Base-by-base conservation (phyloP, 495 filamentous ascomycete genomes). In the Neurospora intermedia region DNA sequence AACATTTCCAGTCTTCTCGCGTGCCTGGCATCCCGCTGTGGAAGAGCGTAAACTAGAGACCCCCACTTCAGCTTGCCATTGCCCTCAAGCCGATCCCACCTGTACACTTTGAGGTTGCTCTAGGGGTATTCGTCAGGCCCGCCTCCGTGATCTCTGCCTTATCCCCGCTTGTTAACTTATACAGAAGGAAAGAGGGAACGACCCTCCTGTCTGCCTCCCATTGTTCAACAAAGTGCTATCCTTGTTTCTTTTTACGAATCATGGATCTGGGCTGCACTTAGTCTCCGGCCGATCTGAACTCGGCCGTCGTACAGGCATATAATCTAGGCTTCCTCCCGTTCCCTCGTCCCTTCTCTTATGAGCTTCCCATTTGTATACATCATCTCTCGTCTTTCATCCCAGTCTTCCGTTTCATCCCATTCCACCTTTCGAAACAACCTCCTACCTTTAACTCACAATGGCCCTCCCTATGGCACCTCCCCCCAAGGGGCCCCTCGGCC, bases 401-500 rank as follows among this genome's bases (percentile, higher is more conserved):
- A 41, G 7, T 16, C 70, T 31, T 54, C 35, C 43, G 39, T 46
- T 38, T 41, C 43, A 54, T n/a, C 20, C 13, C n/a, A 20, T 23
- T 40, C 15, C 23, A 35, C 71, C 42, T 23, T 38, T 38, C 35
- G 2, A 39, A 16, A 16, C 18, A 73, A 15, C 18, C 18, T 43
- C 48, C 27, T 31, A 39, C 20, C 38, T 69, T 16, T 6, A 6
- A n/a, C 74, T 13, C 16, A 77, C 74, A 72, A 74, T 70, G 18
- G 72, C 66, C 45, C 74, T 81, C 9, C 74, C 73, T 4, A 71
- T 72, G 70, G 78, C 80, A 0, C 79, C 83, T 39, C 72, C 81
- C 18, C 82, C 85, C 27, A 85, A 86, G 77, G 83, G 80, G 62
- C 82, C 81, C 23, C 82, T 91, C 59, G 88, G 81, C 73, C 83